Conservation (phyloP, 2,329 filamentous ascomycete species). For the Penicillium capsulatum region DNA sequence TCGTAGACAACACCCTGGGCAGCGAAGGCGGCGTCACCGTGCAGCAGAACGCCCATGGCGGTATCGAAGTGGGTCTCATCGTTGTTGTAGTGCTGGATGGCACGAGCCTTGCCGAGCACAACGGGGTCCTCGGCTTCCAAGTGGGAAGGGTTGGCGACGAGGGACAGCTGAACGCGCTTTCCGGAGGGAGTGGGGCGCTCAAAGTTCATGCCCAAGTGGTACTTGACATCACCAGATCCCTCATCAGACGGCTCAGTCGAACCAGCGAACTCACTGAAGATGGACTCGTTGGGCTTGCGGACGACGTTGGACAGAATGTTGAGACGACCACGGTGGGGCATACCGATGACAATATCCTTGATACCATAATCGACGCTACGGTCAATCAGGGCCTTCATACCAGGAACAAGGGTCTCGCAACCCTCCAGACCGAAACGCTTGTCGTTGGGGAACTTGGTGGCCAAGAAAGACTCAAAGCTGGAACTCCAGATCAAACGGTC, state of each 20-base stretch:
- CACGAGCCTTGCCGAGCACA: constrained; percentile 92
- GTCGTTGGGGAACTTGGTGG: constrained; percentile 98
- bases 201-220: constrained; percentile 99
- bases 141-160: constrained; percentile 97
- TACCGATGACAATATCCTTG: constrained; percentile 98
- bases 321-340: constrained; percentile 97
- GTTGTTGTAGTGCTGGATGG: constrained; percentile 98
- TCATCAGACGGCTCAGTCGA: constrained; percentile 84
- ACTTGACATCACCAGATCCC: constrained; percentile 98
- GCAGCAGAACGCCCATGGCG: constrained; percentile 92
- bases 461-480: constrained; percentile 91
- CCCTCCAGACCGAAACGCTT: constrained; percentile 98
- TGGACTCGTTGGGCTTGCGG: constrained; percentile 98
- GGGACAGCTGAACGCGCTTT: constrained; percentile 97
- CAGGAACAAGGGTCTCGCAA: constrained; percentile 92
- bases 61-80: constrained; percentile 84
- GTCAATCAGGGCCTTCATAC: constrained; percentile 99
- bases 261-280: constrained; percentile 97
- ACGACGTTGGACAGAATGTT: constrained; percentile 98
- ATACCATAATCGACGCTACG: constrained; percentile 97
- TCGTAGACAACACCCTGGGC: constrained; percentile 97
- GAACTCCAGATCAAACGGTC: constrained; percentile 98
- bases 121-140: constrained; percentile 97
- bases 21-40: constrained; percentile 95
- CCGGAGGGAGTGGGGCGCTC: constrained; percentile 96